Evolutionary conservation across 441 rosid species (phyloP), one percentile per base, ranked within the genome.

Genomic region (Daphne laureola): DNA sequence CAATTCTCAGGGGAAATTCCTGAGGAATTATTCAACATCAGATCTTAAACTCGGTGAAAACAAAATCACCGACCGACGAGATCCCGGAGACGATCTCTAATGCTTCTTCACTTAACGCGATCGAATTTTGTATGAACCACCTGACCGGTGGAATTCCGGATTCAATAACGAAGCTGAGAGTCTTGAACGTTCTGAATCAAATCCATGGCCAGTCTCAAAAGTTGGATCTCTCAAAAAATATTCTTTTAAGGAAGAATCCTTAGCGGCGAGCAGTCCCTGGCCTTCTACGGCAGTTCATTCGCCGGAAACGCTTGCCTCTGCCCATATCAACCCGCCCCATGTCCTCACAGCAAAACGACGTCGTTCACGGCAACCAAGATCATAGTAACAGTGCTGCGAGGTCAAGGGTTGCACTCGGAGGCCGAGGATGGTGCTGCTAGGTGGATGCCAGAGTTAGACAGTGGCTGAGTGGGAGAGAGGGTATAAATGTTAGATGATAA

Each of bases 301-400:
- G 57, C 60, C 4, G 98, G 94, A 26, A 87, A 87, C 40, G 80
- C 86, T 31, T 69, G 74, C 16, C 83, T 90, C 40, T 90, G 98
- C 47, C 31, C 59, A 4, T 73, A 80, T 3, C 76, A 43, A 38
- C 79, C 56, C 51, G 60, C 27, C 26, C 16, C 81, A 0, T 84
- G 96, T 45, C 67, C 75, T 0, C 58, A 71, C 0, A 53, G 48
- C 46, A 78, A 57, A 42, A 18, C 65, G 25, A 43, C 66, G 14
- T 61, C 72, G 8, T 79, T 80, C 38, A n/a, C 72, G 17, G 58
- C 84, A 12, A 62, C 80, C 0, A 77, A 71, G 72, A 23, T 82
- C 8, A 71, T 74, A 11, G 72, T 86, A 57, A 76, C 72, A 2
- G 46, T 75, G n/a, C n/a, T n/a, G n/a, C n/a, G n/a, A n/a, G n/a